Percentiles rank a stretch among this genome's conserved stretches.
phyloP scores from a whole-genome alignment of 1,284 basidiomycete genomes.

The Singerocomus inundabilis region DNA sequence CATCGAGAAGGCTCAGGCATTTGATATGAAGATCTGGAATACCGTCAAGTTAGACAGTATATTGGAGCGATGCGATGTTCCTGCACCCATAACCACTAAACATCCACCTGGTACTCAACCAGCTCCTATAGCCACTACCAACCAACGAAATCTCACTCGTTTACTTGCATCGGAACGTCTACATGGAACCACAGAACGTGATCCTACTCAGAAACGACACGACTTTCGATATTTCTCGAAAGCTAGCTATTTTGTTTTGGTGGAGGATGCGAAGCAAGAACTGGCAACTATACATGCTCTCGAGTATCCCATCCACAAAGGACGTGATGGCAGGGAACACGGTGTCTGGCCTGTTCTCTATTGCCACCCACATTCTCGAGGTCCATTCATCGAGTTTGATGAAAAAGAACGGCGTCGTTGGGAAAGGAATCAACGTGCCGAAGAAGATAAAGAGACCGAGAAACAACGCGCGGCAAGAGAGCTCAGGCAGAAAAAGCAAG shows the following conservation, averaged over 20 bases:
- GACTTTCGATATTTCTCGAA: slow-evolving; percentile 90
- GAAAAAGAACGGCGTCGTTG: slow-evolving; percentile 66
- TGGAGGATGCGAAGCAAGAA: slow-evolving; percentile 88
- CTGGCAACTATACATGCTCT: slow-evolving; percentile 66
- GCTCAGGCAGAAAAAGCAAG: slow-evolving; percentile 45
- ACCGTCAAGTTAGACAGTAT: slow-evolving; percentile 74
- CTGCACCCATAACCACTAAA: slow-evolving; percentile 29
- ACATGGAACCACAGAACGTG: slow-evolving; percentile 85
- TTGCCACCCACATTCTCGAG: slow-evolving; percentile 67
- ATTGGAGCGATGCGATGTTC: slow-evolving; percentile 56
- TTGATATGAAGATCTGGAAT: slow-evolving; percentile 90
- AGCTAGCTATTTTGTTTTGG: slow-evolving; percentile 77
- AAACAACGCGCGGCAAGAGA: slow-evolving; percentile 42
- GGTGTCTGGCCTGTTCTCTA: slow-evolving; percentile 69
- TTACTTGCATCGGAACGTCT: slow-evolving; percentile 87
- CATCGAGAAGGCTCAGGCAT: slow-evolving; percentile 72
- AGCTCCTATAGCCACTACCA: slow-evolving; percentile 23
- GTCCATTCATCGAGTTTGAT: slow-evolving; percentile 72
- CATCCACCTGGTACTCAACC: slow-evolving; percentile 27
- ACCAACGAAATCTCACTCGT: slow-evolving; percentile 49
- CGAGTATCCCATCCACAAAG: slow-evolving; percentile 59
- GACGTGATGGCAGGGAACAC: slow-evolving; percentile 48
- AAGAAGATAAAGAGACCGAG: slow-evolving; percentile 50
- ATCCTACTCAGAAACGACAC: slow-evolving; percentile 82
- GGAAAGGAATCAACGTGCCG: slow-evolving; percentile 54